Conservation (phyloP, 306 rosid species). For the Dryas alaskensis region DNA sequence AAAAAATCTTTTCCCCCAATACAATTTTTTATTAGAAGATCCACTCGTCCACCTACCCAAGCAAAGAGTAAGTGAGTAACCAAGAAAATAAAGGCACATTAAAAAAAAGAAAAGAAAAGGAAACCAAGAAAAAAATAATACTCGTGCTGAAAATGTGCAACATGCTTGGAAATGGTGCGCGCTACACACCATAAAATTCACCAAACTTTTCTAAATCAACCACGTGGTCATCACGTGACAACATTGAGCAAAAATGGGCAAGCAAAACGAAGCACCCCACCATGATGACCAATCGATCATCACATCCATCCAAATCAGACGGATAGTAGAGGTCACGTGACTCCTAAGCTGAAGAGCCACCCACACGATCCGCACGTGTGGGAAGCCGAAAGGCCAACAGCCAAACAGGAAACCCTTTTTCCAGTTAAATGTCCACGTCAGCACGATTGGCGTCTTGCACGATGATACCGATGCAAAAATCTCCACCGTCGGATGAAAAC, state of each 20-base stretch:
- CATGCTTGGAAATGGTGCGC: background rate
- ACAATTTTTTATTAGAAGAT: background rate
- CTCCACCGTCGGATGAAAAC: slow-evolving; percentile 44
- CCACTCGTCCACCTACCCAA: background rate
- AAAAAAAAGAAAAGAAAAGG: no score
- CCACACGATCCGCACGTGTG: slow-evolving; percentile 9
- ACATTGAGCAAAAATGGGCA: background rate
- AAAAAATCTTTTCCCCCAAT: no score
- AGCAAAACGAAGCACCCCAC: background rate
- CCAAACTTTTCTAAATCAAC: background rate
- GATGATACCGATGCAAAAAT: slow-evolving; percentile 23
- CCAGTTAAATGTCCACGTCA: slow-evolving; percentile 32
- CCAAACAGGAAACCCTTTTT: slow-evolving; percentile 17
- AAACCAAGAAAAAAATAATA: no score
- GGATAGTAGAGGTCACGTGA: slow-evolving; percentile 30
- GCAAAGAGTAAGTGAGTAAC: background rate
- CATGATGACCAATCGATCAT: background rate
- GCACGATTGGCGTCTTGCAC: slow-evolving; percentile 34
- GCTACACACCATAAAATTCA: no score
- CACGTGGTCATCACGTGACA: slow-evolving; percentile 10
- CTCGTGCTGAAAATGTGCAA: background rate
- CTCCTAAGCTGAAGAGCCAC: background rate
- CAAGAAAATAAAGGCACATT: background rate
- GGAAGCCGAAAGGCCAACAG: background rate
- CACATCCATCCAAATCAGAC: background rate